These are phyloP conservation scores for Hyphopichia burtonii DNA, from an alignment of 1,139 yeast species.

Conservation along the genomic window DNA sequence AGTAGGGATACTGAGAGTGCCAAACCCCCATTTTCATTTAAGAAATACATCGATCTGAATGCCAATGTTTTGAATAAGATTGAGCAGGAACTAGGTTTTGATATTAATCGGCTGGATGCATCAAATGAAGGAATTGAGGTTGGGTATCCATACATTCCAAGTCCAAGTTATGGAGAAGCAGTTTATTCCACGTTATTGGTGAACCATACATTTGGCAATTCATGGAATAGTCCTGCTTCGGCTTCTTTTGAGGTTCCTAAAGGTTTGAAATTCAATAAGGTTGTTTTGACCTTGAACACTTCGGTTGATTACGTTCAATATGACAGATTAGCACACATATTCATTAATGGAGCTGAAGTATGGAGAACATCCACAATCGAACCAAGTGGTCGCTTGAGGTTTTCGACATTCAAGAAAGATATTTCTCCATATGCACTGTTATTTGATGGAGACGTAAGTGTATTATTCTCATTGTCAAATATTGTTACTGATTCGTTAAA, in stretches of 20 bases:
- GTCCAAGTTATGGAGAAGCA: conserved; percentile 33
- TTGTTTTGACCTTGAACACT: conserved; percentile 50
- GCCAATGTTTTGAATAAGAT: not conserved
- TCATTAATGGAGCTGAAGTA: conserved; percentile 54
- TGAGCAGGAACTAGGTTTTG: not conserved
- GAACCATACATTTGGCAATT: conserved; percentile 51
- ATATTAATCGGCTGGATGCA: not conserved
- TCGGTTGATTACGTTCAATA: conserved; percentile 59
- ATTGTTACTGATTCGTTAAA: conserved; percentile 47
- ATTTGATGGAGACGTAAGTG: conserved; percentile 30
- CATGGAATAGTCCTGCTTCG: conserved; percentile 57
- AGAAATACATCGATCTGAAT: not conserved
- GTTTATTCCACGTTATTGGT: conserved; percentile 41
- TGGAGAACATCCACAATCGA: conserved; percentile 78
- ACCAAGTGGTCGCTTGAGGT: conserved; percentile 37
- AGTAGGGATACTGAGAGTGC: not conserved
- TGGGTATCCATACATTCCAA: conserved; percentile 16
- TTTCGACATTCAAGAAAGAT: conserved; percentile 52
- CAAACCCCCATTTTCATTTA: not conserved
- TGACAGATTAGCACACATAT: conserved; percentile 64
- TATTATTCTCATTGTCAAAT: conserved; percentile 55
- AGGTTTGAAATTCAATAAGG: conserved; percentile 44
- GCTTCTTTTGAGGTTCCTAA: conserved; percentile 36
- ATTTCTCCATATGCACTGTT: conserved; percentile 49
- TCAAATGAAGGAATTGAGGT: conserved; percentile 4